Conservation (phyloP, 1,284 basidiomycete species). For the Marasmius sp. region DNA sequence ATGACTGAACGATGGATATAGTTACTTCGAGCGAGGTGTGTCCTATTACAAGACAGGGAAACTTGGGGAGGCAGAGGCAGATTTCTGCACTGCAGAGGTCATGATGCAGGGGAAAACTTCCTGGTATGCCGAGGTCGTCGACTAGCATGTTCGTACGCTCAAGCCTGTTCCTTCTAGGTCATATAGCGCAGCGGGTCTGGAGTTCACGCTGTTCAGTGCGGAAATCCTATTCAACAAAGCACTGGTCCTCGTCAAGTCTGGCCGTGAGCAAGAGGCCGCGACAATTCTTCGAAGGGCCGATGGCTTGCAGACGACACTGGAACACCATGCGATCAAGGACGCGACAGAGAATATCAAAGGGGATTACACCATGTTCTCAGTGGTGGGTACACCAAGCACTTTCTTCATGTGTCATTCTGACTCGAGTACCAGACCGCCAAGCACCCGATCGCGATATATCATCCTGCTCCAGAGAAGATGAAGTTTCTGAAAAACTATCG, state of each 20-base stretch:
- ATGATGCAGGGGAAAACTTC: conserved; percentile 56
- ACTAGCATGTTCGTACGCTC: background rate
- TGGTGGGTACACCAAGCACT: conserved; percentile 8
- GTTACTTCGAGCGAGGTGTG: conserved; percentile 59
- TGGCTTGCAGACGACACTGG: conserved; percentile 45
- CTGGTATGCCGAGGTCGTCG: conserved; percentile 35
- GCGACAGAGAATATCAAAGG: conserved; percentile 46
- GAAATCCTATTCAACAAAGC: conserved; percentile 67
- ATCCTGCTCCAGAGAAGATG: conserved; percentile 13
- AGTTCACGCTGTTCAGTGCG: conserved; percentile 56
- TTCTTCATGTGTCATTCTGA: background rate
- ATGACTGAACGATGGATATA: conserved; percentile 15
- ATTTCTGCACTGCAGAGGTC: conserved; percentile 56
- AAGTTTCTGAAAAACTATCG: conserved; percentile 8
- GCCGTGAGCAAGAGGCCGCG: conserved; percentile 41
- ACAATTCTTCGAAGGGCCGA: conserved; percentile 45
- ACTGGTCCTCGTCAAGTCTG: conserved; percentile 39
- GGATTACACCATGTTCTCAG: conserved; percentile 31
- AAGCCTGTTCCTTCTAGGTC: conserved; percentile 26
- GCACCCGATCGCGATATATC: conserved; percentile 16
- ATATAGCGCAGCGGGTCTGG: conserved; percentile 62
- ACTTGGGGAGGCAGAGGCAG: conserved; percentile 51
- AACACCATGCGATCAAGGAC: conserved; percentile 61
- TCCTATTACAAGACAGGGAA: conserved; percentile 53
- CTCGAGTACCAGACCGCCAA: background rate